These are phyloP conservation scores for Leccinum solheimii DNA, from an alignment of 1,284 basidiomycete species.

Conservation along the genomic window DNA sequence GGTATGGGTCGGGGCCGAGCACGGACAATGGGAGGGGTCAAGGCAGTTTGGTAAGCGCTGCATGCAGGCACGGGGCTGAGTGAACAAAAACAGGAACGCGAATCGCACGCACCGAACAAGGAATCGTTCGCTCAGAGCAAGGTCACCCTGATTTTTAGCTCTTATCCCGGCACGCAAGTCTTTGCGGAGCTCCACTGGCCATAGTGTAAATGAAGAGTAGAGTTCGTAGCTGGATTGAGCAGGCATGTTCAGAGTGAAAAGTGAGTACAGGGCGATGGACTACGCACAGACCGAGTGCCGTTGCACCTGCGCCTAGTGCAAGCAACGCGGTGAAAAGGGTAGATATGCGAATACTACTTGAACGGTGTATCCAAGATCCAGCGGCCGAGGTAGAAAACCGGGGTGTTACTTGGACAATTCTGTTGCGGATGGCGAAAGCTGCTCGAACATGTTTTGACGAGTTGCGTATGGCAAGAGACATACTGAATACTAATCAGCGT, in stretches of 20 bases:
- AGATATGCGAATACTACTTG: constrained; percentile 35
- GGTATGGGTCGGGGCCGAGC: constrained; percentile 54
- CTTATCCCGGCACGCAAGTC: constrained; percentile 67
- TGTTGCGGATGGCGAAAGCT: background rate
- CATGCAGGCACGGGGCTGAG: constrained; percentile 4
- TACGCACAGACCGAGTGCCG: constrained; percentile 58
- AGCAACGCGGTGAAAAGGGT: constrained; percentile 52
- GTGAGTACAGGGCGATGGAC: constrained; percentile 9
- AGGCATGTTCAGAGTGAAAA: constrained; percentile 3
- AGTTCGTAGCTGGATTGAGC: constrained; percentile 54
- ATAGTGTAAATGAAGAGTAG: constrained; percentile 57
- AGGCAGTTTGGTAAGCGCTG: constrained; percentile 65
- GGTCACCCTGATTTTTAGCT: constrained; percentile 61
- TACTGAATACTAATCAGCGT: constrained; percentile 29
- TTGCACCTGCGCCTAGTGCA: constrained; percentile 47
- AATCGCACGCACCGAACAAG: constrained; percentile 50
- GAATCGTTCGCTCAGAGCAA: constrained; percentile 53
- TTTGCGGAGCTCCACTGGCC: constrained; percentile 59
- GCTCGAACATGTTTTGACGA: constrained; percentile 1
- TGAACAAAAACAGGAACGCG: background rate
- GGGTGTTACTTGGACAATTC: constrained; percentile 4
- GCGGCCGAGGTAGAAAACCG: constrained; percentile 9
- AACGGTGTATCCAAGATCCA: constrained; percentile 17
- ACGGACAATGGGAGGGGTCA: constrained; percentile 46
- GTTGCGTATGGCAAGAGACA: constrained; percentile 2